Evolutionary conservation across 2,329 filamentous ascomycete species (phyloP).

Genomic region (Colletotrichum orchidophilum): DNA sequence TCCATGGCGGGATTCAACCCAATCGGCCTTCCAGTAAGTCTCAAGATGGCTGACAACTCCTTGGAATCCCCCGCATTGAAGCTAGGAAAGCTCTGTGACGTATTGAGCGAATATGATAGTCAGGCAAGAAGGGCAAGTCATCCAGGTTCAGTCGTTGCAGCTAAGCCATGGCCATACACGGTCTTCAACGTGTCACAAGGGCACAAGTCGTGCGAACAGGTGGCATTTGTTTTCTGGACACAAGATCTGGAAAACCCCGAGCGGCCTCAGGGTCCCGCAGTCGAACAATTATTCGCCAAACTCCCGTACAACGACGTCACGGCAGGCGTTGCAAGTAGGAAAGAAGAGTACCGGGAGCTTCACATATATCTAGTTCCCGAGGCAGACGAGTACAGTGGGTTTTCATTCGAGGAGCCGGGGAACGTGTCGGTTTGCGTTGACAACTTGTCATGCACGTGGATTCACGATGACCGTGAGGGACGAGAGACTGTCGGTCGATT

Average conservation of each 20-base stretch:
- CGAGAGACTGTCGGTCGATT: not conserved
- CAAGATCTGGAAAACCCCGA: not conserved
- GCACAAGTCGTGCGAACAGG: not conserved
- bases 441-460: not conserved
- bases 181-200: not conserved
- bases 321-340: not conserved
- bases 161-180: not conserved
- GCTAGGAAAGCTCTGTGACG: not conserved
- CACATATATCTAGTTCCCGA: not conserved
- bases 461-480: not conserved
- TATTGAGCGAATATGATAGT: not conserved
- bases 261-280: not conserved
- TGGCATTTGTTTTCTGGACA: not conserved
- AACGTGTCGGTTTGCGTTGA: not conserved
- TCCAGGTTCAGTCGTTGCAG: not conserved
- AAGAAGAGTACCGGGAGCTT: not conserved
- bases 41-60: not conserved
- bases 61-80: not conserved
- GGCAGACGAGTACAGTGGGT: not conserved
- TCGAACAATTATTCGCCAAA: not conserved
- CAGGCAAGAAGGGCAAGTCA: not conserved
- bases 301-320: not conserved
- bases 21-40: not conserved
- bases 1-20: not conserved
- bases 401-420: not conserved